A percentile compares a stretch with the other conserved stretches of the same genome.
Evolutionary conservation across 75 land plant species (phyloP).

Genomic region (Larix kaempferi): DNA sequence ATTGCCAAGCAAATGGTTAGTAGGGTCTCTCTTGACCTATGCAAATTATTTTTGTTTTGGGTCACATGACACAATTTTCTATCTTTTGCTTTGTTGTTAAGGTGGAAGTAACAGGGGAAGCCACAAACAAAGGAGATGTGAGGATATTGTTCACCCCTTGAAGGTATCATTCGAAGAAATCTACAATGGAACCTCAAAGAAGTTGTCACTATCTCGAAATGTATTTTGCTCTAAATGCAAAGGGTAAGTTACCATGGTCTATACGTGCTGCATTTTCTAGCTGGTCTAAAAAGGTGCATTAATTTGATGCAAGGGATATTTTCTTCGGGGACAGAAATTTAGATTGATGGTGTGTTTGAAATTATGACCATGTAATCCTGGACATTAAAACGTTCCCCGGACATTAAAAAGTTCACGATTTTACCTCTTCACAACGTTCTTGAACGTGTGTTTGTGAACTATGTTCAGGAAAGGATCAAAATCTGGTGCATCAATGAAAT

Average conservation of each 20-base stretch:
- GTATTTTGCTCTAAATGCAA: conserved; percentile 20
- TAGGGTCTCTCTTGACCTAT: no score
- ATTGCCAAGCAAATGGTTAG: no score
- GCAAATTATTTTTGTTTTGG: no score
- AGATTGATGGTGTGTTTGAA: no score
- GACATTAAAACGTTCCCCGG: no score
- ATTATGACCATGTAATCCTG: no score
- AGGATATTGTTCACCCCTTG: conserved; percentile 70
- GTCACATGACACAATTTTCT: no score
- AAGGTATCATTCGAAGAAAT: conserved; percentile 69
- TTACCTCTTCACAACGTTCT: no score
- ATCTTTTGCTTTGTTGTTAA: not conserved
- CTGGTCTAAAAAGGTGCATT: not conserved
- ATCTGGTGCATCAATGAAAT: conserved; percentile 59
- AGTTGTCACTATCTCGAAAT: conserved; percentile 60
- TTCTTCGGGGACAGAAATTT: no score
- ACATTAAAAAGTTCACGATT: no score
- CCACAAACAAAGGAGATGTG: conserved; percentile 71
- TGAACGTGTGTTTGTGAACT: conserved; percentile 65
- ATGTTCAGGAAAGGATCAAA: conserved; percentile 26
- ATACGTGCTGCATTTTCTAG: not conserved
- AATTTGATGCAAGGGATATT: conserved; percentile 50
- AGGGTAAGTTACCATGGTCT: not conserved
- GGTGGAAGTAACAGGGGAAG: conserved; percentile 65
- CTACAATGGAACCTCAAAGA: conserved; percentile 72